These are phyloP conservation scores for Halocafeteria seosinensis DNA, from an alignment of 108 stramenopile genomes.

Conservation along the genomic window DNA sequence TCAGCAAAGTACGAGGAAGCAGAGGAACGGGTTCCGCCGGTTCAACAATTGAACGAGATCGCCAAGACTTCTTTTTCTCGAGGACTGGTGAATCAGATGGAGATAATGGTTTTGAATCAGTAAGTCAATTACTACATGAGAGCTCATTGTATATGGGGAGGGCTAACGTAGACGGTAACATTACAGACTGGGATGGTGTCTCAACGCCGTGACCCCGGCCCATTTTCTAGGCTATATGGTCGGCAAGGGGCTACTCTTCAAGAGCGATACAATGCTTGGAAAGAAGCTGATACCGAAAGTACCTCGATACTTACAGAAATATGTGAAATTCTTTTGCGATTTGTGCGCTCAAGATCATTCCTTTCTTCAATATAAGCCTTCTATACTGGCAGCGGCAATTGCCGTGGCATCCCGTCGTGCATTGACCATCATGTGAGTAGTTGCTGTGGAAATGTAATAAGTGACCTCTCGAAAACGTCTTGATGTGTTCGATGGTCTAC, in stretches of 20 bases:
- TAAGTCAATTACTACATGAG: not conserved
- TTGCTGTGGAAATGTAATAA: too few relatives aligned
- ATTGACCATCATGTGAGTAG: not conserved
- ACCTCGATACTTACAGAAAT: not conserved
- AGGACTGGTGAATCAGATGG: not conserved
- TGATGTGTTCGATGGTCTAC: too few relatives aligned
- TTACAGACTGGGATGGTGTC: not conserved
- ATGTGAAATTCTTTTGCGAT: not conserved
- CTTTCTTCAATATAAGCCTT: not conserved
- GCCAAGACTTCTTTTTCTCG: not conserved
- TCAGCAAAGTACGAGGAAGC: not conserved
- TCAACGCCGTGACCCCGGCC: not conserved
- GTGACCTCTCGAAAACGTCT: too few relatives aligned
- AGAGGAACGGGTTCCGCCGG: not conserved
- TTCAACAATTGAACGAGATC: not conserved
- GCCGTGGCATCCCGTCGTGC: not conserved
- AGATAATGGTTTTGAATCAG: not conserved
- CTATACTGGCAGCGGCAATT: not conserved
- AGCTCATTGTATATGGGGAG: not conserved
- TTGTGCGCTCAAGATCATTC: not conserved
- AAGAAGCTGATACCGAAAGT: not conserved
- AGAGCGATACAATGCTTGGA: not conserved
- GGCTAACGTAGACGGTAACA: not conserved
- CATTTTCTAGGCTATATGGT: not conserved
- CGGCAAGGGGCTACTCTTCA: not conserved